Conservation (phyloP, 495 filamentous ascomycete species). For the Friedmanniomyces endolithicus region DNA sequence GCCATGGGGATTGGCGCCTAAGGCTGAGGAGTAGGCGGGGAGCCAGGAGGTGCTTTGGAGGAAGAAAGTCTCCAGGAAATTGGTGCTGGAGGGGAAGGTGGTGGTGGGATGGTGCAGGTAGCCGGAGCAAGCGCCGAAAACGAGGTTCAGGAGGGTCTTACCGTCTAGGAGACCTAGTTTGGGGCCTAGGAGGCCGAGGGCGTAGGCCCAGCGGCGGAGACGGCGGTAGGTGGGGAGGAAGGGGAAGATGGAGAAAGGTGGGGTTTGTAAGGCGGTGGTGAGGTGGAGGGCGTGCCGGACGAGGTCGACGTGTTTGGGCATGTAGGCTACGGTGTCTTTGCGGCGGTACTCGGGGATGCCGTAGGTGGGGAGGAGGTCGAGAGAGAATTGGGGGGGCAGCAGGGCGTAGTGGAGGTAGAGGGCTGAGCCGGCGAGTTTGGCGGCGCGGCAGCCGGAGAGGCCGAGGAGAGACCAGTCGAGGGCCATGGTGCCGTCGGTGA, state of each 20-base stretch:
- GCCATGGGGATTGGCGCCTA: too few relatives aligned
- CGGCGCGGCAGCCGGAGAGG: background rate
- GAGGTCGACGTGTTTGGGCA: background rate
- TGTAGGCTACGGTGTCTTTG: background rate
- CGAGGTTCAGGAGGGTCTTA: background rate
- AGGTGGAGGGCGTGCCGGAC: background rate
- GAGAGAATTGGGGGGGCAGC: background rate
- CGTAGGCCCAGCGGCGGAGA: background rate
- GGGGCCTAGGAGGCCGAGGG: background rate
- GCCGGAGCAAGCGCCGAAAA: background rate
- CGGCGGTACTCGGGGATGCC: background rate
- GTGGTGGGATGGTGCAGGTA: too few relatives aligned
- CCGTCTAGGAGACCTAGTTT: background rate
- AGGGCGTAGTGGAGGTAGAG: background rate
- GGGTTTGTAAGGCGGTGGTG: background rate
- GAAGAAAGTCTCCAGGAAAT: too few relatives aligned
- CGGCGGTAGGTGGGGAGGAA: background rate
- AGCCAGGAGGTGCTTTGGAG: too few relatives aligned
- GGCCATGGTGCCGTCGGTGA: background rate
- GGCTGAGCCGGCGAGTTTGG: background rate
- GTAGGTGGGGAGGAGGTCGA: background rate
- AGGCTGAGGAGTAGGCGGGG: too few relatives aligned
- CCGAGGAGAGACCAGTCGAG: background rate
- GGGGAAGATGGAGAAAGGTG: background rate
- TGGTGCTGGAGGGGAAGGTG: too few relatives aligned